Percentiles rank a stretch among this genome's conserved stretches.
These are phyloP conservation scores for Globisporangium radiosum DNA, from an alignment of 352 stramenopile genomes.

Conservation along the genomic window DNA sequence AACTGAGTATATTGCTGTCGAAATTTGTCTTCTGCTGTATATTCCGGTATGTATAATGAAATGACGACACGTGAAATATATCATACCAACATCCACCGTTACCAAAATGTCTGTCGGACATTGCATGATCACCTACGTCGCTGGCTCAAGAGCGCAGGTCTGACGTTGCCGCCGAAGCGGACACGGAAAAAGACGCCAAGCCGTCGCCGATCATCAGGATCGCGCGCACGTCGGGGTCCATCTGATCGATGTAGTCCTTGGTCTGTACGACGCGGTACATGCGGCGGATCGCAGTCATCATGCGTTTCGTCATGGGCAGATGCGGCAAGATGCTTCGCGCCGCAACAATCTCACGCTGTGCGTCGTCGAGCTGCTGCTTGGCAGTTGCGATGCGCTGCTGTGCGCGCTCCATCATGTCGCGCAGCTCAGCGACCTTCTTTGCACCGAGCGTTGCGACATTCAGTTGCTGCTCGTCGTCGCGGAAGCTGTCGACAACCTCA, in stretches of 20 bases:
- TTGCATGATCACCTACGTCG: too few species aligned
- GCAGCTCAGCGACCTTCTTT: slow-evolving; percentile 54
- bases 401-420: slow-evolving; percentile 35
- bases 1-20: too few species aligned
- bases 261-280: slow-evolving; percentile 63
- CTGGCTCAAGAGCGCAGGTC: too few species aligned
- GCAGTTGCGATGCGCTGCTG: slow-evolving; percentile 35
- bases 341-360: slow-evolving; percentile 28
- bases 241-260: slow-evolving; percentile 67
- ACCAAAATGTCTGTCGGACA: too few species aligned
- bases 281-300: slow-evolving; percentile 40
- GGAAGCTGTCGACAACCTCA: slow-evolving; percentile 36
- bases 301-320: slow-evolving; percentile 47
- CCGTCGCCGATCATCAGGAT: slow-evolving; percentile 20
- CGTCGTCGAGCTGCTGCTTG: slow-evolving; percentile 28
- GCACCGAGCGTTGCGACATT: slow-evolving; percentile 40
- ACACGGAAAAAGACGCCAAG: too few species aligned
- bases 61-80: too few species aligned
- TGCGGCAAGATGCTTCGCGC: slow-evolving; percentile 45
- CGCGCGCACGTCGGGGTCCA: slow-evolving; percentile 39
- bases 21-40: too few species aligned
- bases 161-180: too few species aligned
- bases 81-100: too few species aligned
- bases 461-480: slow-evolving; percentile 41
- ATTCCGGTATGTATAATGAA: too few species aligned